phyloP scores from a whole-genome alignment of 2,329 filamentous ascomycete genomes.

The Neocucurbitaria cava region DNA sequence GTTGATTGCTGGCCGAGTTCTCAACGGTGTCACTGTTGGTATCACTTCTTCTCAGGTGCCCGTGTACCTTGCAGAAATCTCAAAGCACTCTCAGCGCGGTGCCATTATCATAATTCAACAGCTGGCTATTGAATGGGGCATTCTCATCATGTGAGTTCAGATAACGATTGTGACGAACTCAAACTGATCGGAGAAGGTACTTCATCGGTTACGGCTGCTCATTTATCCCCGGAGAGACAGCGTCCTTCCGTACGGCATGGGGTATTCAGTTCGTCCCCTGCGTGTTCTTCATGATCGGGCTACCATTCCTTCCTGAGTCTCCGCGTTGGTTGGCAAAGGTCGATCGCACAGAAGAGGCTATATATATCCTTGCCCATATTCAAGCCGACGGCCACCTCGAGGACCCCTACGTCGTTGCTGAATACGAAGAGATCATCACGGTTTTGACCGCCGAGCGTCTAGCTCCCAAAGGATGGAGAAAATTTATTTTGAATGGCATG shows the following conservation, averaged over 20 bases:
- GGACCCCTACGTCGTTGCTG: slow-evolving; percentile 57
- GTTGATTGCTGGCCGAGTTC: slow-evolving; percentile 56
- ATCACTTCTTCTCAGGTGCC: slow-evolving; percentile 55
- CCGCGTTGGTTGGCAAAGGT: slow-evolving; percentile 59
- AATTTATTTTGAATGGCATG: slow-evolving; percentile 62
- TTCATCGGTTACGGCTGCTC: slow-evolving; percentile 57
- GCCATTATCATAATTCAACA: slow-evolving; percentile 55
- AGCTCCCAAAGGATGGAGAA: slow-evolving; percentile 50
- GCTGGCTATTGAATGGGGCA: slow-evolving; percentile 51
- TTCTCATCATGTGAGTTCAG: slow-evolving; percentile 43
- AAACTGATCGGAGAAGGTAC: slow-evolving; percentile 39
- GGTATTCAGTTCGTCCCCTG: slow-evolving; percentile 56
- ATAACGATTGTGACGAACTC: not conserved
- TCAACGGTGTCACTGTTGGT: slow-evolving; percentile 53
- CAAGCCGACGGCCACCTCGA: slow-evolving; percentile 54
- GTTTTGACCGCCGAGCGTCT: slow-evolving; percentile 51
- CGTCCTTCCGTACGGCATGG: slow-evolving; percentile 57
- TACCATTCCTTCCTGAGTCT: slow-evolving; percentile 56
- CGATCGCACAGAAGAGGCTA: slow-evolving; percentile 55
- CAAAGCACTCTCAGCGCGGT: slow-evolving; percentile 53
- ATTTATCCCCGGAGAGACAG: slow-evolving; percentile 47
- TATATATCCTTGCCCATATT: slow-evolving; percentile 53
- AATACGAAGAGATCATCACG: slow-evolving; percentile 57
- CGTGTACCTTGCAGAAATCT: slow-evolving; percentile 55
- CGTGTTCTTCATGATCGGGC: slow-evolving; percentile 52